These are phyloP conservation scores for Nicotiana paniculata DNA, from an alignment of 257 asterid genomes.

Conservation along the genomic window DNA sequence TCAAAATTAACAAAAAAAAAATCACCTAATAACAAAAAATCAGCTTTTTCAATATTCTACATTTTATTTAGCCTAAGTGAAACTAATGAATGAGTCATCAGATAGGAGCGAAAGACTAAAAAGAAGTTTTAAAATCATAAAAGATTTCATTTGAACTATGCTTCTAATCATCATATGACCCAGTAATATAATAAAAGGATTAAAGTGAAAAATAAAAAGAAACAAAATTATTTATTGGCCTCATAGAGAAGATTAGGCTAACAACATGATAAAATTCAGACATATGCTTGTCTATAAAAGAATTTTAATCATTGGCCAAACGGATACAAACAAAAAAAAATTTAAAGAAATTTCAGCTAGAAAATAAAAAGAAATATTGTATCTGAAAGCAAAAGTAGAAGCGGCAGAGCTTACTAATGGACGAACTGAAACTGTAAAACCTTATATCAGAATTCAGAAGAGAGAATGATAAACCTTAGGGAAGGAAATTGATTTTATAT, in stretches of 20 bases:
- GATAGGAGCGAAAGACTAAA: constrained; percentile 30
- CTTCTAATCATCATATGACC: constrained; percentile 20
- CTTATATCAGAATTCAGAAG: not conserved
- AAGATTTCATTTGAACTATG: constrained; percentile 28
- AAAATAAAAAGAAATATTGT: too few relatives aligned
- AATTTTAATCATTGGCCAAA: constrained; percentile 28
- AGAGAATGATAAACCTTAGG: not conserved
- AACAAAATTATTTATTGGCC: constrained; percentile 14
- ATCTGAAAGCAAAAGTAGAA: not conserved
- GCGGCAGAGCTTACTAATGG: not conserved
- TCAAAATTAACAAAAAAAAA: not conserved
- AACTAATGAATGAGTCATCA: constrained; percentile 10
- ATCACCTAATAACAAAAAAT: not conserved
- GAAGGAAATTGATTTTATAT: not conserved
- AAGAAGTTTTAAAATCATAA: constrained; percentile 2
- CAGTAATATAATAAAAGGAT: not conserved
- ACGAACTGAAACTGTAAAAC: not conserved
- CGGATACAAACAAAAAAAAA: not conserved
- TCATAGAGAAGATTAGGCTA: constrained; percentile 43
- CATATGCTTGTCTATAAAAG: constrained; percentile 37
- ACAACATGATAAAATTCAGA: constrained; percentile 29
- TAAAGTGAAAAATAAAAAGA: not conserved
- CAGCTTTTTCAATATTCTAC: not conserved
- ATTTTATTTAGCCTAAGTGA: too few relatives aligned
- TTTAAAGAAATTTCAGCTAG: too few relatives aligned